Evolutionary conservation across 495 filamentous ascomycete genomes (phyloP).

Genomic region (Penicillium coffeae): DNA sequence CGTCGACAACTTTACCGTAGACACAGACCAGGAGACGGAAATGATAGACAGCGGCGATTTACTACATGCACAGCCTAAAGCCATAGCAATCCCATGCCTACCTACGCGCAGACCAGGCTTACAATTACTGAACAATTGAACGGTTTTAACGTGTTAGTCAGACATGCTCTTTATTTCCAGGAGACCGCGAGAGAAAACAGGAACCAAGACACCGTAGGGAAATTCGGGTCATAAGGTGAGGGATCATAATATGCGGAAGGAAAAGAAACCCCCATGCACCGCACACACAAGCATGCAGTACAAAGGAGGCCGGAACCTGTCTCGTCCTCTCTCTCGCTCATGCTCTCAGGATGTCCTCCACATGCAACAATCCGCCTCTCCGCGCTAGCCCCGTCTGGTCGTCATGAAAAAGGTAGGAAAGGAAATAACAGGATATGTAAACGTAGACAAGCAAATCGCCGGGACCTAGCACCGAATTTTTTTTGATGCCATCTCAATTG

Average conservation of each 20-base stretch:
- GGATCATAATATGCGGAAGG: slow-evolving; percentile 24
- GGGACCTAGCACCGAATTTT: slow-evolving; percentile 32
- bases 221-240: slow-evolving; percentile 27
- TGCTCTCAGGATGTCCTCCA: slow-evolving; percentile 26
- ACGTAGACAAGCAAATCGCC: slow-evolving; percentile 23
- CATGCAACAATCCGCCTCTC: slow-evolving; percentile 27
- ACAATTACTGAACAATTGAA: slow-evolving; percentile 15
- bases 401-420: slow-evolving; percentile 19
- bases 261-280: slow-evolving; percentile 14
- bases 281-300: slow-evolving; percentile 4
- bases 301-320: slow-evolving; percentile 13
- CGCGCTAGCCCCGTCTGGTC: slow-evolving; percentile 32
- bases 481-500: slow-evolving; percentile 28
- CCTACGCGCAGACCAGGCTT: too few relatives aligned
- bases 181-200: slow-evolving; percentile 34
- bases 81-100: too few relatives aligned
- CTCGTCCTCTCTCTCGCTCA: slow-evolving; percentile 27
- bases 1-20: too few relatives aligned
- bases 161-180: slow-evolving; percentile 39
- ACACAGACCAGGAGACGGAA: too few relatives aligned
- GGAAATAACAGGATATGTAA: slow-evolving; percentile 11
- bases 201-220: slow-evolving; percentile 31
- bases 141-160: slow-evolving; percentile 26
- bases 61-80: too few relatives aligned
- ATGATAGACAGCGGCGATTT: too few relatives aligned